Evolutionary conservation across 768 basidiomycete genomes (phyloP), one percentile per base, ranked within the genome.

Genomic region (Russula emetica): DNA sequence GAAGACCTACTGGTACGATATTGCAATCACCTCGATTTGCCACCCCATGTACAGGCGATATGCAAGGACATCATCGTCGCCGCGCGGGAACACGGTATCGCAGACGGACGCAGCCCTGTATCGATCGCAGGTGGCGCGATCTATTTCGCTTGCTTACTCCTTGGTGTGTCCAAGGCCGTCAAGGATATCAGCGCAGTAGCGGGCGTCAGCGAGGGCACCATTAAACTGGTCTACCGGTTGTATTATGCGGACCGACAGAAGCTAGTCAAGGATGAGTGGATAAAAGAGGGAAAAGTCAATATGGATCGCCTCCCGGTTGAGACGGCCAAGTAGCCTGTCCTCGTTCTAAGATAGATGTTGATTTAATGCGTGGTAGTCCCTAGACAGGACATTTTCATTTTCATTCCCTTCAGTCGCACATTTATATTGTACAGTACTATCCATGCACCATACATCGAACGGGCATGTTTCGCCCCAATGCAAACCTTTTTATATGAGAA

Each of bases 51-150:
- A 61, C 91, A 95, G 74, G 81, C 86, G 28, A 90, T 92, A 45
- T 92, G 90, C 72, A 79, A 84, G 22, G 89, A 94, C 66, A 88
- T 94, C 72, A 92, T 94, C 66, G 74, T 88, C 61, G 83, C 85
- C 34, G 90, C 91, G 16, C 83, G 92, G 58, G 82, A 89, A 66
- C 82, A 89, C 68, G 92, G 92, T 49, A 88, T 96, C 66, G 94
- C 94, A 38, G 94, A 94, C 72, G 97, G 97, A 28, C 81, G 97
- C 66, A 92, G 87, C 70, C 96, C 96, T 1, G 91, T 98, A 57
- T 97, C 97, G n/a, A 94, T 99, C 69, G 97, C 96, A n/a, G 92
- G 93, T 47, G 94, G 92, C 45, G 92, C 93, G 22, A 94, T 99
- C 64, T 94, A 90, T 78, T 98, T 98, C 76, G 91, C 92, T 34